Base-by-base conservation (phyloP, 2,329 filamentous ascomycete genomes). In the Sarocladium oryzae region DNA sequence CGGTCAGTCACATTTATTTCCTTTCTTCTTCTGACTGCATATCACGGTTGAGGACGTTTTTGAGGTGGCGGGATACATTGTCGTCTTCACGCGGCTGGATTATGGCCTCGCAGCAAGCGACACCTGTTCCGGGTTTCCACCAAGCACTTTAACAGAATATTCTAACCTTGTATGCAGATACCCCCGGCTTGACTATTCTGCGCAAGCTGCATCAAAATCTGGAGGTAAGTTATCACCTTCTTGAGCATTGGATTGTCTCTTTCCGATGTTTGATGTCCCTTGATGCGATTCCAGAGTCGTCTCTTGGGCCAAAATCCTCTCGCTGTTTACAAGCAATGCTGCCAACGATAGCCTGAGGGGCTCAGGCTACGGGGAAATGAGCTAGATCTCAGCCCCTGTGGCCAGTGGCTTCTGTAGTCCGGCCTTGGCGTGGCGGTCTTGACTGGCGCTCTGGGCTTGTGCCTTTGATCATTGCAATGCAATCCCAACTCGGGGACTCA, bases 181-280 rank as follows among this genome's bases (percentile, higher is more conserved):
- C 58, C 26, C 60, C 58, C 7, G 55, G 55, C 23, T 35, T 56
- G 26, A 61, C 56, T 5, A 55, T 58, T 45, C 33, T 49, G 35
- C 60, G 63, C 15, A 55, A 56, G 2, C 63, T 64, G n/a, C 66
- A 67, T 50, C 36, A 63, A 1, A 75, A 80, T 54, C 68, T 82
- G 49, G 79, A 82, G 35, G 35, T 37, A 37, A 37, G n/a, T 15
- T 16, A 6, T 37, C 35, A 37, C 35, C 35, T 8, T 37, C 35
- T 37, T 37, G 35, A 37, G 35, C 35, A 37, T 37, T 37, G 35
- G 35, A 18, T 37, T 37, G 35, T 7, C 16, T 37, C 35, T 8
- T 37, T 7, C 28, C 13, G 28, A 15, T 37, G 35, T 37, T 37
- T 18, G 16, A 37, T 37, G n/a, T 16, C 13, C 35, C 35, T 37